Percentiles rank a stretch among this genome's conserved stretches.
phyloP scores from a whole-genome alignment of 2,329 filamentous ascomycete species.

The Alternaria consortialis region DNA sequence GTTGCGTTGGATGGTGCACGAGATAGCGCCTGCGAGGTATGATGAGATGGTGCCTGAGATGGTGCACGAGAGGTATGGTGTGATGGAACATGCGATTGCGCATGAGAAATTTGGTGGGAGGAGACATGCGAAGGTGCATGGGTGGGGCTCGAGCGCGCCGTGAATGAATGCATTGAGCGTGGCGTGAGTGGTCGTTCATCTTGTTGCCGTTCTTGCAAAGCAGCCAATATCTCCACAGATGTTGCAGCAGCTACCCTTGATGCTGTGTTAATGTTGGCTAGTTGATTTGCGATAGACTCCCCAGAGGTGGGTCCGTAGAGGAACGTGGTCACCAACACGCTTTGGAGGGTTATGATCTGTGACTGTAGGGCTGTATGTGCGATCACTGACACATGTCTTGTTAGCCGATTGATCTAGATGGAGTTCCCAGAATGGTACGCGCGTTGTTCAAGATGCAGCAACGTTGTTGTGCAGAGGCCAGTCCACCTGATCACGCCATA shows the following conservation, averaged over 20 bases:
- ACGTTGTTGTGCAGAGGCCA: not conserved
- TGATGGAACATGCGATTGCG: conserved; percentile 3
- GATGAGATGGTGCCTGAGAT: not conserved
- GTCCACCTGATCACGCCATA: not conserved
- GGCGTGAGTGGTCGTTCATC: conserved; percentile 24
- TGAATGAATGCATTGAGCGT: conserved; percentile 27
- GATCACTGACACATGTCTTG: conserved; percentile 28
- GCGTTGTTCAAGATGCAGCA: not conserved
- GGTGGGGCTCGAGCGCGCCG: conserved; percentile 11
- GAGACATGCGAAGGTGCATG: conserved; percentile 9
- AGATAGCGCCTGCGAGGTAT: not conserved
- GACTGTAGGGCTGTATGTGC: conserved; percentile 46
- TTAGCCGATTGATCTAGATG: conserved; percentile 1
- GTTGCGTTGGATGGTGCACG: not conserved
- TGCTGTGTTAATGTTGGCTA: conserved; percentile 41
- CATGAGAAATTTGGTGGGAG: conserved; percentile 3
- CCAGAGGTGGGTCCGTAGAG: conserved; percentile 48
- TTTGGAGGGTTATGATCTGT: conserved; percentile 49
- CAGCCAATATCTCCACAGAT: conserved; percentile 40
- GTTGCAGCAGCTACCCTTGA: conserved; percentile 41
- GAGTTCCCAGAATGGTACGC: not conserved
- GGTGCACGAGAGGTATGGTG: not conserved
- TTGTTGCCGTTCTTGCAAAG: conserved; percentile 38
- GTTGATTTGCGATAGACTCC: conserved; percentile 44
- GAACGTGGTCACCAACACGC: conserved; percentile 43